phyloP scores from a whole-genome alignment of 768 basidiomycete genomes.

The Hygrophorus russula region DNA sequence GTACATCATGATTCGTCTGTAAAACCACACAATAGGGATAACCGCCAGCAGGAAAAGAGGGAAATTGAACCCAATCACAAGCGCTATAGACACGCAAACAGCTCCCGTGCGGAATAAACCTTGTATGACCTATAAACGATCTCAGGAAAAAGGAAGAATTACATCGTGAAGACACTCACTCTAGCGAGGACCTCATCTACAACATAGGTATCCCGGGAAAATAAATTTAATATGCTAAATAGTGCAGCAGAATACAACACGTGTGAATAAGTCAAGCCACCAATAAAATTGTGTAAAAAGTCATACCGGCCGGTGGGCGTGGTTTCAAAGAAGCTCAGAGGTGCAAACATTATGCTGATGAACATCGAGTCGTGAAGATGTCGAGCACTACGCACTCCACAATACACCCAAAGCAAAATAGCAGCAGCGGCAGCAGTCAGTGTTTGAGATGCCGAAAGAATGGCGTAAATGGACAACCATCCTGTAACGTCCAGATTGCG shows the following conservation, averaged over 20 bases:
- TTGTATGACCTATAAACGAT: slow-evolving; percentile 35
- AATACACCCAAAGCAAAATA: slow-evolving; percentile 67
- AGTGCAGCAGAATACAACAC: neutral
- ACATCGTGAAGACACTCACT: slow-evolving; percentile 13
- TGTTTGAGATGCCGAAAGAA: slow-evolving; percentile 50
- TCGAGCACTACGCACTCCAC: slow-evolving; percentile 62
- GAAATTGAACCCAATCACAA: slow-evolving; percentile 74
- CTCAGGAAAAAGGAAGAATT: neutral
- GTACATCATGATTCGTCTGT: slow-evolving; percentile 70
- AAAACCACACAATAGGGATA: slow-evolving; percentile 70
- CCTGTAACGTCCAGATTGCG: slow-evolving; percentile 44
- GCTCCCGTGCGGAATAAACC: slow-evolving; percentile 56
- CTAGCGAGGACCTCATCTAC: slow-evolving; percentile 77
- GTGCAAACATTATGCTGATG: slow-evolving; percentile 68
- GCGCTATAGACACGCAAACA: slow-evolving; percentile 43
- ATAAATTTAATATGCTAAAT: slow-evolving; percentile 73
- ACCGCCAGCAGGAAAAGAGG: slow-evolving; percentile 73
- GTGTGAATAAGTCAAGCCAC: neutral
- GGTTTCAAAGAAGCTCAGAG: slow-evolving; percentile 80
- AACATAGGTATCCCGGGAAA: slow-evolving; percentile 81
- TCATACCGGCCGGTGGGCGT: slow-evolving; percentile 75
- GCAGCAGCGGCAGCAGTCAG: slow-evolving; percentile 43
- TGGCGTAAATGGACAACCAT: slow-evolving; percentile 56
- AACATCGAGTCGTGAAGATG: slow-evolving; percentile 77
- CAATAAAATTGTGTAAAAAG: neutral